These are phyloP conservation scores for Mycena amicta DNA, from an alignment of 768 basidiomycete species.

Conservation along the genomic window DNA sequence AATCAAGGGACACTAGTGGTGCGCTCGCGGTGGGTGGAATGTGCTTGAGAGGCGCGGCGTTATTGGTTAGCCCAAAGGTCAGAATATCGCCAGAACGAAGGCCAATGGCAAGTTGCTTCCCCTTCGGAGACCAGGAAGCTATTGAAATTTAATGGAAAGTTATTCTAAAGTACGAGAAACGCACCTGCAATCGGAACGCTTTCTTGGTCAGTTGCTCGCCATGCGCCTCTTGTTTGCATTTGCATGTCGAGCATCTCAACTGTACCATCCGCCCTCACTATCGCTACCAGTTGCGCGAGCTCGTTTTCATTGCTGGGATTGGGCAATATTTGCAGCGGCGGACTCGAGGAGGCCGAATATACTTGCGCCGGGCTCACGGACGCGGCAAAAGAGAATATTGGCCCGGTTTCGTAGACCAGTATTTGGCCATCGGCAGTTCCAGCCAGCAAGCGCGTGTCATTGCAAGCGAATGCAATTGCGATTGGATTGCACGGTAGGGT, in stretches of 20 bases:
- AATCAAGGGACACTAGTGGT: constrained; percentile 56
- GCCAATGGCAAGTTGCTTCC: constrained; percentile 81
- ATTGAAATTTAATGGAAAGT: constrained; percentile 8
- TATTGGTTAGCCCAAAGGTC: constrained; percentile 62
- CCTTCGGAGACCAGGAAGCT: constrained; percentile 89
- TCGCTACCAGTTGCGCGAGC: constrained; percentile 60
- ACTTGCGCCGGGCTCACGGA: constrained; percentile 45
- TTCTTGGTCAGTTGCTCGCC: constrained; percentile 46
- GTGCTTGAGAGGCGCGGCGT: constrained; percentile 55
- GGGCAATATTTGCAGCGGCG: constrained; percentile 57
- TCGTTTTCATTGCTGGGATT: constrained; percentile 62
- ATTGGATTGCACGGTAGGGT: constrained; percentile 52
- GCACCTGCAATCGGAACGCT: constrained; percentile 61
- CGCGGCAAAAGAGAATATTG: constrained; percentile 49
- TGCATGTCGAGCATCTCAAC: constrained; percentile 65
- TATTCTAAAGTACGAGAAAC: constrained; percentile 27
- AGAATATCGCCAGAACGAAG: constrained; percentile 70
- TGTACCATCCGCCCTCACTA: constrained; percentile 49
- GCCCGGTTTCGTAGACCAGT: constrained; percentile 58
- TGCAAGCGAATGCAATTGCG: constrained; percentile 56
- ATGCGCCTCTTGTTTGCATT: constrained; percentile 59
- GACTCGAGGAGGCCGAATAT: constrained; percentile 45
- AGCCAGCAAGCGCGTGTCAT: constrained; percentile 63
- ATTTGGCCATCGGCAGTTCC: constrained; percentile 62
- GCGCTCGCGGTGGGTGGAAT: constrained; percentile 59